Base-by-base conservation (phyloP, 345 rosid species). In the Arabidopsis arenosa region DNA sequence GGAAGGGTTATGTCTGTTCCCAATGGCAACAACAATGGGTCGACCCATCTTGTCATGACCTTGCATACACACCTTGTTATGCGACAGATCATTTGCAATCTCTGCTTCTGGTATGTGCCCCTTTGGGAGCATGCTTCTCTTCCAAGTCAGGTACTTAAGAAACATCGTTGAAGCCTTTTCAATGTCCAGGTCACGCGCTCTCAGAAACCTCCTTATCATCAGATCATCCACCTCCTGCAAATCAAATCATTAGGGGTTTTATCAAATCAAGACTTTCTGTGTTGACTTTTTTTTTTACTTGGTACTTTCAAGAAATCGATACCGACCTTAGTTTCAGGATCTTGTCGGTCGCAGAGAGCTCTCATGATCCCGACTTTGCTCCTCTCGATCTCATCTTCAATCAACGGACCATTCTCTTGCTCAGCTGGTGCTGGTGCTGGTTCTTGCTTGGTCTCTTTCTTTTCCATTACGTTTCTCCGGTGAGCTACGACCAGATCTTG, bases 151-250 rank as follows among this genome's bases (percentile, higher is more conserved):
- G 73, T 85, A 92, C 85, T 90, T 90, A 1, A 90, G 81, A 47
- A 94, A 88, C 47, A 90, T 36, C 70, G 80, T 77, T 4, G 92
- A 86, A 45, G 97, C 97, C 79, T 89, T 94, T 81, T 94, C 96
- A 18, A 94, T 82, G 73, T 94, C 98, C 0, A 85, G 79, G 67
- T 94, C 95, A 15, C 97, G 89, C 66, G 98, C 98, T 23, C 93
- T 77, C 61, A 94, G 78, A 80, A 94, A 94, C 80, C 98, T 81
- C 75, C 97, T 66, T 63, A 94, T 72, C 93, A 82, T 86, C 30
- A 84, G 80, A 79, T 94, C 97, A 81, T 92, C 97, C 53, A 69
- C 88, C 53, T 90, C 90, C 98, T 93, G 52, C 9, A n/a, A 45
- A 45, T n/a, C 51, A n/a, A 9, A 45, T 45, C 18, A 0, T n/a